These are phyloP conservation scores for Salix caprea DNA, from an alignment of 345 rosid genomes.

Conservation along the genomic window DNA sequence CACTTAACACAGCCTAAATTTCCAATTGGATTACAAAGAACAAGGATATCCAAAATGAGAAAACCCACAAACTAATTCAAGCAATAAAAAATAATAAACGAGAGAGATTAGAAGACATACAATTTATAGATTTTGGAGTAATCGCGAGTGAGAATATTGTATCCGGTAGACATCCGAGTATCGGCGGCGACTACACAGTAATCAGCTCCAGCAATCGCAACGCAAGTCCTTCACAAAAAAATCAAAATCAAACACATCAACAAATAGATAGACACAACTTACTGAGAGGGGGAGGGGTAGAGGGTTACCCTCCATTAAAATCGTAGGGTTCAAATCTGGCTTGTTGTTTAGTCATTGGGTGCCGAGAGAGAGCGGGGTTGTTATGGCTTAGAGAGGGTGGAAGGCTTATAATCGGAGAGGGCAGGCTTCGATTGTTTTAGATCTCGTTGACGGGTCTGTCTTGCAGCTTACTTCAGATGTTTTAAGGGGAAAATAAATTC, in stretches of 20 bases:
- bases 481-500: too few relatives aligned
- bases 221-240: slow-evolving; percentile 57
- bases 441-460: background rate
- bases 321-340: slow-evolving; percentile 89
- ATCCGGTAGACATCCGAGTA: slow-evolving; percentile 94
- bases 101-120: slow-evolving; percentile 29
- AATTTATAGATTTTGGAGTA: slow-evolving; percentile 81
- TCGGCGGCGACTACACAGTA: slow-evolving; percentile 96
- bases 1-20: background rate
- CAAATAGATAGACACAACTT: background rate
- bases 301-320: slow-evolving; percentile 91
- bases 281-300: background rate
- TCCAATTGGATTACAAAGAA: background rate
- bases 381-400: background rate
- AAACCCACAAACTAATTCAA: background rate
- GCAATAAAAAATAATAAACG: background rate
- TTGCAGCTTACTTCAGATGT: background rate
- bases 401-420: background rate
- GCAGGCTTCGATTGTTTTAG: background rate
- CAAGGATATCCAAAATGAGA: background rate
- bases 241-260: background rate
- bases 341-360: slow-evolving; percentile 74
- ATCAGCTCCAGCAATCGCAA: slow-evolving; percentile 89
- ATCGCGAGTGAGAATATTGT: slow-evolving; percentile 82
- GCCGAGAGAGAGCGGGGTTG: slow-evolving; percentile 2